Base-by-base conservation (phyloP, 495 filamentous ascomycete genomes). In the Penicillium pancosmium region DNA sequence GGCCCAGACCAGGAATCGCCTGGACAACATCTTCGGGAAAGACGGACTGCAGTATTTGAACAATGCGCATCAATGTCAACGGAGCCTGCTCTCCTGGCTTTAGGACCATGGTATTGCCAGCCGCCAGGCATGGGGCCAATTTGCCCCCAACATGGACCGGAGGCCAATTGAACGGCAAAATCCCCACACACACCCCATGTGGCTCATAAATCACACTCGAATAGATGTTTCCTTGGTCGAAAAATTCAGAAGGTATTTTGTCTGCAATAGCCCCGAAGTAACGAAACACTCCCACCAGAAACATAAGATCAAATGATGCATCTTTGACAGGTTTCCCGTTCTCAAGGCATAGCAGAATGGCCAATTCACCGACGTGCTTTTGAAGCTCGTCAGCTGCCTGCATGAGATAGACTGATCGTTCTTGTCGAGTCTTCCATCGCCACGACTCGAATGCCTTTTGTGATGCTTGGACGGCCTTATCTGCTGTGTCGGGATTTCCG, bases 61-160 rank as follows among this genome's bases (percentile, higher is more conserved):
- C 50, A 35, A 59, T 54, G 7, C 57, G 50, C n/a, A 59, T 48
- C 27, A 49, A 35, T 15, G 55, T 52, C 86, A 44, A 86, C 10
- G 83, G 84, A 2, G 80, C 76, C 54, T 80, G 67, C 61, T 84
- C 82, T 31, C 76, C 78, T 10, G 80, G 75, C 68, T 85, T 84
- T 38, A 84, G 62, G 27, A 85, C 68, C n/a, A 84, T 74, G 21
- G 73, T 78, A 57, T 84, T 84, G 1, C 84, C 84, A 2, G 80
- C 76, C 5, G 78, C 79, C 2, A 85, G 68, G 0, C 77, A 74
- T 1, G 81, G 78, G 7, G 77, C 80, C 27, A 80, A 56, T 59
- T 84, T 83, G 65, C 76, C 76, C 16, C 77, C 64, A 27, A 53
- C 51, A 18, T 38, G 31, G 8, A 50, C 27, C 16, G 49, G 27